Conservation (phyloP, 1,284 basidiomycete genomes). For the Puccinia horiana region DNA sequence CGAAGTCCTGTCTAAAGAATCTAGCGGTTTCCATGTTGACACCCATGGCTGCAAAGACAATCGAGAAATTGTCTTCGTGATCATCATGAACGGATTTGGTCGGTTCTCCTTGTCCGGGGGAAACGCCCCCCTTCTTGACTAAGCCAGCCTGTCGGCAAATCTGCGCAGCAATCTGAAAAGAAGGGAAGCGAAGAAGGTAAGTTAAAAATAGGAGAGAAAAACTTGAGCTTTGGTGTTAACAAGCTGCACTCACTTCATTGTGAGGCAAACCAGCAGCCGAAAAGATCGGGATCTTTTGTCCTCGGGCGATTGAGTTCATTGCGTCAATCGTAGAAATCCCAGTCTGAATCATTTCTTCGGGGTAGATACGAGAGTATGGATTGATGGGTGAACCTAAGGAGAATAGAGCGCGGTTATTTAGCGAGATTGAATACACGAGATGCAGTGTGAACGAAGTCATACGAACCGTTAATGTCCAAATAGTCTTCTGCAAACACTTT, state of each 20-base stretch:
- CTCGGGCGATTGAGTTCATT: constrained; percentile 98
- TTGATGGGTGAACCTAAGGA: constrained; percentile 91
- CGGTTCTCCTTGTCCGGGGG: constrained; percentile 64
- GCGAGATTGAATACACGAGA: not conserved
- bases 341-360: constrained; percentile 99
- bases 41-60: constrained; percentile 99
- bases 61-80: constrained; percentile 99
- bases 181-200: not conserved
- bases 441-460: no score
- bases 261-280: constrained; percentile 98
- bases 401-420: constrained; percentile 40
- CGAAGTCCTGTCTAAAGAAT: constrained; percentile 99
- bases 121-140: constrained; percentile 67
- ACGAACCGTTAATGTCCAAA: constrained; percentile 93
- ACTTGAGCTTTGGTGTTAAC: constrained; percentile 50
- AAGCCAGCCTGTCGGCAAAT: constrained; percentile 99
- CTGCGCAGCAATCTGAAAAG: constrained; percentile 88
- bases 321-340: constrained; percentile 98
- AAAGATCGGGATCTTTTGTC: constrained; percentile 99
- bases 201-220: constrained; percentile 24
- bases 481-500: constrained; percentile 99
- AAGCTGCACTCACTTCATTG: constrained; percentile 73
- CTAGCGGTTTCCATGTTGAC: constrained; percentile 99
- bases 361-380: constrained; percentile 98
- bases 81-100: constrained; percentile 97